Evolutionary conservation across 306 rosid species (phyloP).

Genomic region (Cicer judaicum): DNA sequence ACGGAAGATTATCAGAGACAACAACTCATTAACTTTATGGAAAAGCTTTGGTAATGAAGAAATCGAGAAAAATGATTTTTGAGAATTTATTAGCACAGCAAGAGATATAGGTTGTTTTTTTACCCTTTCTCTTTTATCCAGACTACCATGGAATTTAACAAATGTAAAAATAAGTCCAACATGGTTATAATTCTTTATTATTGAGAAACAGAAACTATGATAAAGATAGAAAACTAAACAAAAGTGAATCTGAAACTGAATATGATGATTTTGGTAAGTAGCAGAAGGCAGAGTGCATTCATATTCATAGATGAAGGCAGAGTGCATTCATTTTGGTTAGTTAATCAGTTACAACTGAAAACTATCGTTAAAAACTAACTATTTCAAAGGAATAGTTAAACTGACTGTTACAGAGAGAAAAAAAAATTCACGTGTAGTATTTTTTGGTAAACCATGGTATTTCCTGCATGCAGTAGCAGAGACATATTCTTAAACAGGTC

Average conservation of each 20-base stretch:
- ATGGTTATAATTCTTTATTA: slow-evolving; percentile 20
- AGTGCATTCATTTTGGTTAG: too few relatives aligned
- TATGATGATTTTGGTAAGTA: too few relatives aligned
- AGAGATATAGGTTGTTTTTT: slow-evolving; percentile 30
- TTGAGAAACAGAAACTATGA: slow-evolving; percentile 1
- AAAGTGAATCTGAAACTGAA: too few relatives aligned
- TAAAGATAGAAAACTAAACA: not conserved
- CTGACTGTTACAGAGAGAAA: too few relatives aligned
- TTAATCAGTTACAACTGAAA: too few relatives aligned
- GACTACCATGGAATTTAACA: slow-evolving; percentile 31
- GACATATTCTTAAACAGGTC: slow-evolving; percentile 1
- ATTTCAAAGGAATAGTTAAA: too few relatives aligned
- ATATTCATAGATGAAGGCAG: too few relatives aligned
- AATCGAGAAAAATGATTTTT: slow-evolving; percentile 3
- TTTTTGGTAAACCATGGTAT: too few relatives aligned
- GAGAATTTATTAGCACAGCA: slow-evolving; percentile 19
- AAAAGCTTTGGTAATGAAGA: slow-evolving; percentile 30
- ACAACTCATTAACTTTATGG: slow-evolving; percentile 22
- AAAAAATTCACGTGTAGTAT: too few relatives aligned
- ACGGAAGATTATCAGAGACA: slow-evolving; percentile 41
- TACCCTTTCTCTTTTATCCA: slow-evolving; percentile 3
- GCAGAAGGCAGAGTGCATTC: too few relatives aligned
- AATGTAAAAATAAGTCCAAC: slow-evolving; percentile 16
- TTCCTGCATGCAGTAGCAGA: too few relatives aligned
- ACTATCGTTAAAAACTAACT: too few relatives aligned